Evolutionary conservation across 176 grass and related monocot species (phyloP).

Genomic region (Canna indica): DNA sequence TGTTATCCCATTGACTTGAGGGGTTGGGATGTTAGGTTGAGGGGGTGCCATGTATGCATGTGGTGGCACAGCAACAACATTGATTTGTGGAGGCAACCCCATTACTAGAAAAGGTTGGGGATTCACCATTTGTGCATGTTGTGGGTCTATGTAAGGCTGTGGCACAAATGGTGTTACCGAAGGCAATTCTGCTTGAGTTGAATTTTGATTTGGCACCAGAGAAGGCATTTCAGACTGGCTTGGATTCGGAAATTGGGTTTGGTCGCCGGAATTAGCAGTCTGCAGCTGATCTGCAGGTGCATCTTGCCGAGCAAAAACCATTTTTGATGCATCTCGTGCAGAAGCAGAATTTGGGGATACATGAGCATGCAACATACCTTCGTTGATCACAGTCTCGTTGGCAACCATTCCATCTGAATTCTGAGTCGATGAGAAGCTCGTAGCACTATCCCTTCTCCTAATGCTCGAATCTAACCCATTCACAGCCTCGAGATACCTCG

Average conservation of each 20-base stretch:
- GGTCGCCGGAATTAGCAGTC: constrained; percentile 37
- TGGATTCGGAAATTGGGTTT: neutral
- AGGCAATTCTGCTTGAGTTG: constrained; percentile 6
- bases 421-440: constrained; percentile 38
- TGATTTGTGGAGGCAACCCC: neutral
- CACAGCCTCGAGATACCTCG: constrained; percentile 18
- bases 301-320: constrained; percentile 22
- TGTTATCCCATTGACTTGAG: constrained; percentile 6
- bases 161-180: neutral
- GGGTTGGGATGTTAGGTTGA: constrained; percentile 22
- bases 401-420: constrained; percentile 35
- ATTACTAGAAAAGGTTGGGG: neutral
- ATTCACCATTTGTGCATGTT: neutral
- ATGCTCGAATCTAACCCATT: constrained; percentile 17
- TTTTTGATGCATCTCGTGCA: constrained; percentile 53
- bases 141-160: constrained; percentile 1
- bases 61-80: neutral
- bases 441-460: constrained; percentile 23
- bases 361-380: constrained; percentile 30
- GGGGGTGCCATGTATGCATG: neutral
- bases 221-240: constrained; percentile 8
- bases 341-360: constrained; percentile 47
- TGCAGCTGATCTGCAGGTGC: neutral
- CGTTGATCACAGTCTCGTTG: constrained; percentile 11
- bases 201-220: constrained; percentile 2